Evolutionary conservation across 2,329 filamentous ascomycete genomes (phyloP).

Genomic region (Aspergillaceae sp.): DNA sequence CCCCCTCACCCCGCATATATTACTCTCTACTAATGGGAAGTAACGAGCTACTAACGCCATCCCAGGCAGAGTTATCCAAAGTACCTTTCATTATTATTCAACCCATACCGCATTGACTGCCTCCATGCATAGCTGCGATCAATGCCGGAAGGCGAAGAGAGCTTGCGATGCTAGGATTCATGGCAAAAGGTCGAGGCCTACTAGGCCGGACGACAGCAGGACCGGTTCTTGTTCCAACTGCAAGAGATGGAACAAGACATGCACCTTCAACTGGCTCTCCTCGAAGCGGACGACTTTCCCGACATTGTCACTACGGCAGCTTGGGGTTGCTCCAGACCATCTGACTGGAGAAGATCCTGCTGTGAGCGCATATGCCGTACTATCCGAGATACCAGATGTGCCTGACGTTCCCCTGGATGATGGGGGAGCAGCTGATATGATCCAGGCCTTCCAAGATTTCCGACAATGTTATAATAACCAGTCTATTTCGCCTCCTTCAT

Average conservation of each 20-base stretch:
- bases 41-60: no score
- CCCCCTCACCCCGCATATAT: no score
- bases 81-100: no score
- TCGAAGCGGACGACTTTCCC: conserved; percentile 13
- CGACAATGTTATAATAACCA: no score
- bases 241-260: conserved; percentile 37
- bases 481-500: no score
- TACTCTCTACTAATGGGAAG: no score
- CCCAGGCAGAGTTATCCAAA: no score
- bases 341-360: no score
- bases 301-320: no score
- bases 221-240: conserved; percentile 34
- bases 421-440: no score
- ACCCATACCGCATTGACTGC: conserved; percentile 9
- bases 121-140: conserved; percentile 35
- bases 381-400: background rate
- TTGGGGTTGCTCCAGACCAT: no score
- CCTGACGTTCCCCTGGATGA: background rate
- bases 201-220: conserved; percentile 4
- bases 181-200: background rate
- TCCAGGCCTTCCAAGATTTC: no score
- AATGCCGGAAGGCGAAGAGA: conserved; percentile 39
- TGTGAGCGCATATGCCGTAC: background rate
- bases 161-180: conserved; percentile 33
- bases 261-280: conserved; percentile 39